Base-by-base conservation (phyloP, 2,329 filamentous ascomycete species). In the Colletotrichum godetiae region DNA sequence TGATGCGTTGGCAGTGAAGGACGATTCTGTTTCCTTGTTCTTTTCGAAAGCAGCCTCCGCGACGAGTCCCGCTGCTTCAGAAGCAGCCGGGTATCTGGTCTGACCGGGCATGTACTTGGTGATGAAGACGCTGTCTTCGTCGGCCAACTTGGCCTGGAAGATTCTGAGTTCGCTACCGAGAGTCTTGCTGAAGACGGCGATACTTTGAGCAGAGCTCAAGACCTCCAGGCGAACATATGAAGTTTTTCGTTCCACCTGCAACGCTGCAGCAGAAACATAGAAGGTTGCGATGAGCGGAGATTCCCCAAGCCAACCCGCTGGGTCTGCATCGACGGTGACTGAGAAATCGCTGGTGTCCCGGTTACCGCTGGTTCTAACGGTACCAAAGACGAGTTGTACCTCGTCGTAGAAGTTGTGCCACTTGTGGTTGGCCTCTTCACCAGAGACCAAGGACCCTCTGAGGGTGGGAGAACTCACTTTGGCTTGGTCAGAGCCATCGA, bases 321-420 rank as follows among this genome's bases (percentile, higher is more conserved):
- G 68, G 59, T 87, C 84, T 19, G 82, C 78, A 5, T 80, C 74
- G 3, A 86, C 72, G 0, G 73, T 67, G 24, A 85, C 66, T 7
- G 76, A 69, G n/a, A 82, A 83, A 4, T 78, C 76, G n/a, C 82
- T 81, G 6, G 76, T 73, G 1, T 79, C 74, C 5, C 73, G 74
- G 5, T 76, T 35, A 0, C 81, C 80, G 1, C 58, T 67, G 0
- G 77, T 74, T 60, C 76, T 76, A 13, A 85, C 67, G 0, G 77
- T 79, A 15, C 86, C 86, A 75, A 87, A 87, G 5, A 77, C 69
- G 35, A 87, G 74, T 0, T 88, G 86, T 13, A 85, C 78, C 68
- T 83, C 80, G 4, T 79, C 76, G 75, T 84, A 87, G 15, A 81
- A 74, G 72, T 81, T 82, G 33, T 80, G 78, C 80, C 80, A 84